phyloP scores from a whole-genome alignment of 2,329 filamentous ascomycete species.

The Cladophialophora immunda region DNA sequence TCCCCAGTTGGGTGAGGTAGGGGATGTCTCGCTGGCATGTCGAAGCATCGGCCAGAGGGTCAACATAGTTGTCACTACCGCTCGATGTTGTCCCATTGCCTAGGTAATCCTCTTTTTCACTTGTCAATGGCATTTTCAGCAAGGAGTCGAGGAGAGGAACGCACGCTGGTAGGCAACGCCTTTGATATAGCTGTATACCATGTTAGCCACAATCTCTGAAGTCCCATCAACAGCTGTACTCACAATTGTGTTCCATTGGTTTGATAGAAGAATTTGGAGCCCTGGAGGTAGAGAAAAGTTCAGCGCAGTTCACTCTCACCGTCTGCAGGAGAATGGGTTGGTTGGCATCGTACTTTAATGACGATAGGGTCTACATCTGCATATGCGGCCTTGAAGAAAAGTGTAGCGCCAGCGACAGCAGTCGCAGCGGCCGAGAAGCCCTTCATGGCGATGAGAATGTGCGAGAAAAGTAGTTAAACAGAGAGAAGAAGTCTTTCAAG shows the following conservation, averaged over 20 bases:
- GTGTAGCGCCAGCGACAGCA: constrained; percentile 39
- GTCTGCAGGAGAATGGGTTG: neutral
- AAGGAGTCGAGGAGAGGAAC: constrained; percentile 28
- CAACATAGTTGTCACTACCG: constrained; percentile 69
- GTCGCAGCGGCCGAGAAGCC: constrained; percentile 34
- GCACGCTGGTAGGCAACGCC: constrained; percentile 88
- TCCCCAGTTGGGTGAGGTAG: constrained; percentile 77
- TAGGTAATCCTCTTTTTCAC: constrained; percentile 65
- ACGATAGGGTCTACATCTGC: constrained; percentile 63
- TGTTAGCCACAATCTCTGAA: constrained; percentile 10
- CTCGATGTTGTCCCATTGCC: constrained; percentile 54
- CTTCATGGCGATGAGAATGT: constrained; percentile 40
- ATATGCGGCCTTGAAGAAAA: constrained; percentile 37
- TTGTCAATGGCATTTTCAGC: constrained; percentile 12
- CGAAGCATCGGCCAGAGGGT: constrained; percentile 78
- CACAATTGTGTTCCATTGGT: constrained; percentile 79
- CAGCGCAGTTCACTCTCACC: neutral
- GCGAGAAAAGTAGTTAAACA: constrained; percentile 21
- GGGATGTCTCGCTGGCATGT: constrained; percentile 87
- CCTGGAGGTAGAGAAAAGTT: constrained; percentile 54
- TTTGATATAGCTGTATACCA: constrained; percentile 73
- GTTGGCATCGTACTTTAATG: constrained; percentile 65
- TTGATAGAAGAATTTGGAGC: constrained; percentile 89
- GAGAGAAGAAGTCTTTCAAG: constrained; percentile 17
- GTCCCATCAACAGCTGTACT: constrained; percentile 42